Conservation (phyloP, 305 asterid species). For the Fraxinus greggii region DNA sequence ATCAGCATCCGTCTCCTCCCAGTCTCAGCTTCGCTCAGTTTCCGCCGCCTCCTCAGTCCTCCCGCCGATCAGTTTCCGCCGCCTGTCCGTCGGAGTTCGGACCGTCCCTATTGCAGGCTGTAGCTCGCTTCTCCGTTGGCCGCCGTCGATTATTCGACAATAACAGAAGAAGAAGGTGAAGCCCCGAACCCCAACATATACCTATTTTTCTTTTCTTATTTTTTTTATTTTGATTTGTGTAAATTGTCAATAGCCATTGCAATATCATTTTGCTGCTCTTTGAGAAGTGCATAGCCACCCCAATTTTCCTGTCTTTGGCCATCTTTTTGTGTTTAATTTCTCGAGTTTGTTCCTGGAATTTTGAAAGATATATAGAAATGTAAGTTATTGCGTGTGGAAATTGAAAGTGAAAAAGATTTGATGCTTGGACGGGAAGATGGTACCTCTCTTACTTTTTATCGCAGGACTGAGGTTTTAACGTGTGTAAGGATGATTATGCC, state of each 20-base stretch:
- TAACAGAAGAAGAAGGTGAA: neutral
- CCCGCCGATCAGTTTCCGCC: too few relatives aligned
- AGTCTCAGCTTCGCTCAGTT: too few relatives aligned
- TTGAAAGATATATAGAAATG: neutral
- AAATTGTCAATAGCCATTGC: constrained; percentile 75
- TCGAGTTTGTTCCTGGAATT: neutral
- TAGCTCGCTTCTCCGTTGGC: neutral
- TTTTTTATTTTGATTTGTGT: neutral
- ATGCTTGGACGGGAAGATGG: neutral
- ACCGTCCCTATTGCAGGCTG: neutral
- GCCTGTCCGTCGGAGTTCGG: neutral
- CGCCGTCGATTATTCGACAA: neutral
- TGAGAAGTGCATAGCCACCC: constrained; percentile 80
- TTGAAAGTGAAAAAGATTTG: neutral
- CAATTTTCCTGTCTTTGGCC: constrained; percentile 51
- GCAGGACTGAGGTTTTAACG: neutral
- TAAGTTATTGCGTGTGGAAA: constrained; percentile 4
- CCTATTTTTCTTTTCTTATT: neutral
- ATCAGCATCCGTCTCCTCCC: too few relatives aligned
- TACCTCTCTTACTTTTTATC: neutral
- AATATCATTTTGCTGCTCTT: constrained; percentile 81
- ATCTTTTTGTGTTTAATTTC: constrained; percentile 15
- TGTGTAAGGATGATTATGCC: neutral
- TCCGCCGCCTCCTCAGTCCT: too few relatives aligned
- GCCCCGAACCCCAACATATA: too few relatives aligned